A percentile compares a stretch with the other conserved stretches of the same genome.
phyloP scores from a whole-genome alignment of 148 eudicot genomes.

The Arctostaphylos glauca region DNA sequence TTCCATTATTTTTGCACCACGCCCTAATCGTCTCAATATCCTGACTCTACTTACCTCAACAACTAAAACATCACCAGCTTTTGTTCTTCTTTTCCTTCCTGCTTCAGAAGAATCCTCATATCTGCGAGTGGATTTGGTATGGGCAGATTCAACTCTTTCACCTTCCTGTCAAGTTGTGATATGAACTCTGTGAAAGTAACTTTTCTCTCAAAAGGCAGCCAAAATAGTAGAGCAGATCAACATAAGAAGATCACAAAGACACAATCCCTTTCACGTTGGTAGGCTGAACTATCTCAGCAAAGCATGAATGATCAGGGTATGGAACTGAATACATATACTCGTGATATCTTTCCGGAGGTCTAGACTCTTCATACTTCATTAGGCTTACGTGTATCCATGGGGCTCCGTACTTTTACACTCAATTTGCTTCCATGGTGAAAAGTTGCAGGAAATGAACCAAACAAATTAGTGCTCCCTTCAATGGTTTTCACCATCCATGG shows the following conservation, averaged over 20 bases:
- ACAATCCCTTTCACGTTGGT: slow-evolving; percentile 65
- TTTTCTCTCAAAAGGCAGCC: slow-evolving; percentile 42
- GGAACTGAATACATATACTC: slow-evolving; percentile 63
- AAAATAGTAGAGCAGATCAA: slow-evolving; percentile 57
- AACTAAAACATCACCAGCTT: slow-evolving; percentile 26
- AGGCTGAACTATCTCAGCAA: slow-evolving; percentile 57
- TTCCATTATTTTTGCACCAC: slow-evolving; percentile 54
- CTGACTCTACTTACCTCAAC: slow-evolving; percentile 41
- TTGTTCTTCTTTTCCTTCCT: slow-evolving; percentile 29
- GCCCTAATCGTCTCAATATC: slow-evolving; percentile 38
- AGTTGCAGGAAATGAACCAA: slow-evolving; percentile 29
- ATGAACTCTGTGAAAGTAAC: slow-evolving; percentile 20
- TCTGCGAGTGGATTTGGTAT: slow-evolving; percentile 11
- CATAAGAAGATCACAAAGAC: slow-evolving; percentile 52
- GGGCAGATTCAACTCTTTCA: slow-evolving; percentile 23
- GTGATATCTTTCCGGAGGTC: slow-evolving; percentile 44
- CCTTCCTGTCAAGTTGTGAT: slow-evolving; percentile 21
- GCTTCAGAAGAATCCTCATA: slow-evolving; percentile 18
- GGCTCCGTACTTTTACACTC: slow-evolving; percentile 9
- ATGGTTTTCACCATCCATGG: slow-evolving; percentile 53
- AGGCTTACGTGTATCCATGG: slow-evolving; percentile 6
- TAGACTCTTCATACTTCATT: slow-evolving; percentile 27
- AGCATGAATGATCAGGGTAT: slow-evolving; percentile 75
- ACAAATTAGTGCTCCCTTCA: slow-evolving; percentile 19
- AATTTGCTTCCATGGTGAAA: slow-evolving; percentile 13